Evolutionary conservation across 164 flowering plant genomes (phyloP).

Genomic region (Hamamelis virginiana): DNA sequence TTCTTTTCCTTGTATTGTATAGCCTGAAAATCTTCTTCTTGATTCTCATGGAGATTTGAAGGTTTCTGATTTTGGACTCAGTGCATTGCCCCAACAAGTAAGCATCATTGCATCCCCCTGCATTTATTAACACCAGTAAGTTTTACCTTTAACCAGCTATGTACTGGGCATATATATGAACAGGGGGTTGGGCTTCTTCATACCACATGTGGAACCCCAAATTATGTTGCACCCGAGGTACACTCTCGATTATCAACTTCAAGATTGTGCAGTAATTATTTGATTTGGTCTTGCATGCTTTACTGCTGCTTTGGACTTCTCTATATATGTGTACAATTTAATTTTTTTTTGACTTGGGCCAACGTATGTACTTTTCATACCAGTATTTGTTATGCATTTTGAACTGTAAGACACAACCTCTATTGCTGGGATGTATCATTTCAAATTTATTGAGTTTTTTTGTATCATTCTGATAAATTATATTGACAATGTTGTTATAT

Average conservation of each 20-base stretch:
- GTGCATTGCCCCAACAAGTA: slow-evolving; percentile 88
- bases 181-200: slow-evolving; percentile 93
- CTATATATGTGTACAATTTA: not conserved
- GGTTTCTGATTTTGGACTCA: slow-evolving; percentile 96
- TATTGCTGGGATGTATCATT: not conserved
- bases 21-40: slow-evolving; percentile 99
- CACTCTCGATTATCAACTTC: not conserved
- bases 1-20: slow-evolving; percentile 9
- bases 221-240: slow-evolving; percentile 99
- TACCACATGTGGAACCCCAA: slow-evolving; percentile 99
- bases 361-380: no score
- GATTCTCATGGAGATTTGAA: slow-evolving; percentile 80
- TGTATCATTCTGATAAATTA: not conserved
- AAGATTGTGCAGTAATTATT: not conserved
- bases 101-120: slow-evolving; percentile 20
- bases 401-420: not conserved
- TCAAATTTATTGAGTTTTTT: not conserved
- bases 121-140: not conserved
- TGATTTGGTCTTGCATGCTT: not conserved
- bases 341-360: not conserved
- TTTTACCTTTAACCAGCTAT: not conserved
- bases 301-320: not conserved
- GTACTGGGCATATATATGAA: slow-evolving; percentile 12
- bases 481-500: not conserved
- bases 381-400: not conserved